Evolutionary conservation across 352 stramenopile genomes (phyloP).

Genomic region (Pythium aristosporum): DNA sequence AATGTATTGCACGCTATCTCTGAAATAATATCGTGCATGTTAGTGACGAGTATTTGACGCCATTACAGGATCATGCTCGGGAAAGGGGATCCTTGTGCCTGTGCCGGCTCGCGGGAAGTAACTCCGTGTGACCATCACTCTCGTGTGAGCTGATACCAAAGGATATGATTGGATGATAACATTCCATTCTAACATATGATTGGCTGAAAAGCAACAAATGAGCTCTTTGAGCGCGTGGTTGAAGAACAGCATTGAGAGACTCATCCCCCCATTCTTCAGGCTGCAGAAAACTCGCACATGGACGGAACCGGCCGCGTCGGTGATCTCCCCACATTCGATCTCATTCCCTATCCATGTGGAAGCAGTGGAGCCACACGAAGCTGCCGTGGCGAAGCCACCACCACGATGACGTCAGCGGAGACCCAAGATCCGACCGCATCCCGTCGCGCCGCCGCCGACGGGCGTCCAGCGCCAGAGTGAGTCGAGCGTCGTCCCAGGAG

Average conservation of each 20-base stretch:
- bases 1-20: too few relatives aligned
- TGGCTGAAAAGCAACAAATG: not conserved
- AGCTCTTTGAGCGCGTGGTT: not conserved
- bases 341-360: constrained; percentile 8
- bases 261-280: not conserved
- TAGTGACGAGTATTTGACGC: too few relatives aligned
- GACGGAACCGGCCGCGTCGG: not conserved
- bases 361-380: constrained; percentile 12
- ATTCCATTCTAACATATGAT: constrained; percentile 1
- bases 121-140: constrained; percentile 5
- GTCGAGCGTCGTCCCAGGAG: not conserved
- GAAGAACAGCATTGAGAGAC: not conserved
- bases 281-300: not conserved
- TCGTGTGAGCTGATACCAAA: not conserved
- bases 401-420: not conserved
- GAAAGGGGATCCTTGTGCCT: not conserved
- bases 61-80: too few relatives aligned
- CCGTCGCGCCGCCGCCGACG: not conserved
- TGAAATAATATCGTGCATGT: too few relatives aligned
- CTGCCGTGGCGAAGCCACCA: constrained; percentile 3
- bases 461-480: constrained; percentile 5
- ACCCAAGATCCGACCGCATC: not conserved
- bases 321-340: not conserved
- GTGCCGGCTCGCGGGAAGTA: too few relatives aligned
- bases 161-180: constrained; percentile 5